Percentiles rank a stretch among this genome's conserved stretches.
phyloP scores from a whole-genome alignment of 2,329 filamentous ascomycete species.

The Penicillium sp. region DNA sequence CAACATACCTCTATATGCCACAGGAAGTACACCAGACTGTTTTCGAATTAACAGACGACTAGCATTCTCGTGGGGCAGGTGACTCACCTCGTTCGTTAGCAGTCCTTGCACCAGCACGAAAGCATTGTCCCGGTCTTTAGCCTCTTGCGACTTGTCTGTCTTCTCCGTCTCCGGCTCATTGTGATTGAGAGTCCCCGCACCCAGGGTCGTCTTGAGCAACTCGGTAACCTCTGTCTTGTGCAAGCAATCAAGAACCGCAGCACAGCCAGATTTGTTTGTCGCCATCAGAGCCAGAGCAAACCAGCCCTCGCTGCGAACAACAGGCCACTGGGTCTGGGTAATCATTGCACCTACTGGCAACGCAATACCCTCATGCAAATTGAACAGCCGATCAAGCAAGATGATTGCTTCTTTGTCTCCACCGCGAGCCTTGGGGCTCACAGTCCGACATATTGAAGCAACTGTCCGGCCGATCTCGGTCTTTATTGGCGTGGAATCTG shows the following conservation, averaged over 20 bases:
- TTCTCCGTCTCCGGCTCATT: conserved; percentile 15
- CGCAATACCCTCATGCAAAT: conserved; percentile 36
- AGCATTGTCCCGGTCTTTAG: conserved; percentile 44
- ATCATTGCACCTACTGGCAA: conserved; percentile 46
- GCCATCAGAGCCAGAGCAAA: conserved; percentile 51
- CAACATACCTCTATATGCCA: conserved; percentile 27
- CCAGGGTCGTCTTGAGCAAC: conserved; percentile 36
- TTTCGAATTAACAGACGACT: conserved; percentile 21
- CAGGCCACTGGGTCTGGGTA: conserved; percentile 48
- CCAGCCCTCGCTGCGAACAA: conserved; percentile 51
- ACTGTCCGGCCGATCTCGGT: conserved; percentile 50
- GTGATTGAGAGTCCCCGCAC: conserved; percentile 13
- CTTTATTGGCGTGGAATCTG: conserved; percentile 46
- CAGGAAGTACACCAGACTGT: conserved; percentile 32
- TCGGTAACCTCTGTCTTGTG: conserved; percentile 36
- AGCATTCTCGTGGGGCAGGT: background rate
- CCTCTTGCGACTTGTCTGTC: conserved; percentile 26
- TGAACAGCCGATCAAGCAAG: conserved; percentile 38
- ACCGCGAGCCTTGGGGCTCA: conserved; percentile 32
- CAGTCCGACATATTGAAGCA: conserved; percentile 45
- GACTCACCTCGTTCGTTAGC: conserved; percentile 40
- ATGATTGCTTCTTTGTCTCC: conserved; percentile 20
- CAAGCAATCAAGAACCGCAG: conserved; percentile 37
- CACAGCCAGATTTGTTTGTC: conserved; percentile 33
- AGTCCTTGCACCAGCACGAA: conserved; percentile 42